These are phyloP conservation scores for Plantago coronopus DNA, from an alignment of 305 asterid species.

Conservation along the genomic window DNA sequence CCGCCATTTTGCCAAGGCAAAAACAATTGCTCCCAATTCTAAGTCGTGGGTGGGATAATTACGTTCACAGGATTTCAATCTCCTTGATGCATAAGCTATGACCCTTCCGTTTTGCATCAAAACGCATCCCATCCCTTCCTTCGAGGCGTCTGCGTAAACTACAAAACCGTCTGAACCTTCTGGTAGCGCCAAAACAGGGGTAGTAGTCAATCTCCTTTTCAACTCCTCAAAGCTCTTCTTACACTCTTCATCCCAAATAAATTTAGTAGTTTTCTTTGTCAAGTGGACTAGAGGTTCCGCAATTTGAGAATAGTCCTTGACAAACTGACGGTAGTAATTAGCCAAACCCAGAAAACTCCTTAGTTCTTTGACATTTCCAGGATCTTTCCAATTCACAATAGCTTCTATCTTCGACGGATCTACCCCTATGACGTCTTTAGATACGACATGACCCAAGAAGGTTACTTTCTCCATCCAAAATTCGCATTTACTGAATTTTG, in stretches of 20 bases:
- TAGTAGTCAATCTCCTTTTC: not conserved
- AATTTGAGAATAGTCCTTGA: not conserved
- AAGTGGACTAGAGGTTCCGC: not conserved
- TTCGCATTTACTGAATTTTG: slow-evolving; percentile 2
- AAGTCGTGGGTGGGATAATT: not conserved
- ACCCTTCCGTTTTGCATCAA: not conserved
- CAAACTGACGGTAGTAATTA: not conserved
- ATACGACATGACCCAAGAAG: no score
- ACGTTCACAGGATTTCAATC: not conserved
- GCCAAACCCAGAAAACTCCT: slow-evolving; percentile 7
- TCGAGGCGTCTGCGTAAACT: not conserved
- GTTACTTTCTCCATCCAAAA: not conserved
- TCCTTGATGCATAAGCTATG: not conserved
- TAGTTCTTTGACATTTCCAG: not conserved
- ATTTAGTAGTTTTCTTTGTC: not conserved
- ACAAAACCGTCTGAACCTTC: not conserved
- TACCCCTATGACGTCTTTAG: not conserved
- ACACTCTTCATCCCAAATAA: not conserved
- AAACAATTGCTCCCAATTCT: slow-evolving; percentile 1
- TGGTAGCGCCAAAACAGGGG: not conserved
- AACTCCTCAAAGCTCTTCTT: slow-evolving; percentile 3
- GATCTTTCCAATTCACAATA: not conserved
- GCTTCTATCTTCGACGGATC: slow-evolving; percentile 2
- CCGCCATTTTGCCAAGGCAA: not conserved
- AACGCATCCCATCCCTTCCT: not conserved